A percentile compares a stretch with the other conserved stretches of the same genome.
Conservation (phyloP, 345 rosid species). For the Ceriops zippeliana region DNA sequence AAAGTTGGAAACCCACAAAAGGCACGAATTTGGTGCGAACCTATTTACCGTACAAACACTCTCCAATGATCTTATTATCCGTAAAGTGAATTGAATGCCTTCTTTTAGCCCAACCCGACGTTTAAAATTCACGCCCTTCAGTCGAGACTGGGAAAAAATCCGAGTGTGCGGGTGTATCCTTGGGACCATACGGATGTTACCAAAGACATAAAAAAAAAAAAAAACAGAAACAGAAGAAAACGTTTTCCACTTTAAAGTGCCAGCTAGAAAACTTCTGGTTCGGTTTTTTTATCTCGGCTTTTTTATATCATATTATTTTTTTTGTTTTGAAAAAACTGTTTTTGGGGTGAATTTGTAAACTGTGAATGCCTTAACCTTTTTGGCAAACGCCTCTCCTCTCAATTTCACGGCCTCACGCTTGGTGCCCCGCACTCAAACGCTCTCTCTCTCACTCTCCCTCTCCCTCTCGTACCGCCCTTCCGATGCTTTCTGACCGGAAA, state of each 20-base stretch:
- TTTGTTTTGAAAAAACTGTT: neutral
- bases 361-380: neutral
- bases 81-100: too few relatives aligned
- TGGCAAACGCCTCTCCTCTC: neutral
- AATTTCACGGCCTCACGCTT: too few relatives aligned
- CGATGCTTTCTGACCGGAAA: slow-evolving; percentile 45
- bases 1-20: too few relatives aligned
- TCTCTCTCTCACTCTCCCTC: neutral
- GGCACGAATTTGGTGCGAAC: too few relatives aligned
- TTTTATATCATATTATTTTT: neutral
- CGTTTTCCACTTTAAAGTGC: slow-evolving; percentile 8
- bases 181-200: neutral
- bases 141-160: neutral
- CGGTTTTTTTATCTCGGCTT: slow-evolving; percentile 18
- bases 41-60: too few relatives aligned
- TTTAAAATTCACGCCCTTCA: neutral
- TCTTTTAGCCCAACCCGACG: neutral
- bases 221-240: slow-evolving; percentile 13
- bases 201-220: neutral
- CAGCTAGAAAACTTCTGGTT: slow-evolving; percentile 12
- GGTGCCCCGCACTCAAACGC: too few relatives aligned
- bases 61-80: too few relatives aligned
- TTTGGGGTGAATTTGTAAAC: slow-evolving; percentile 16
- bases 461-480: neutral
- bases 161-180: too few relatives aligned